phyloP scores from a whole-genome alignment of 2,329 filamentous ascomycete species.

The Zopfia rhizophila region DNA sequence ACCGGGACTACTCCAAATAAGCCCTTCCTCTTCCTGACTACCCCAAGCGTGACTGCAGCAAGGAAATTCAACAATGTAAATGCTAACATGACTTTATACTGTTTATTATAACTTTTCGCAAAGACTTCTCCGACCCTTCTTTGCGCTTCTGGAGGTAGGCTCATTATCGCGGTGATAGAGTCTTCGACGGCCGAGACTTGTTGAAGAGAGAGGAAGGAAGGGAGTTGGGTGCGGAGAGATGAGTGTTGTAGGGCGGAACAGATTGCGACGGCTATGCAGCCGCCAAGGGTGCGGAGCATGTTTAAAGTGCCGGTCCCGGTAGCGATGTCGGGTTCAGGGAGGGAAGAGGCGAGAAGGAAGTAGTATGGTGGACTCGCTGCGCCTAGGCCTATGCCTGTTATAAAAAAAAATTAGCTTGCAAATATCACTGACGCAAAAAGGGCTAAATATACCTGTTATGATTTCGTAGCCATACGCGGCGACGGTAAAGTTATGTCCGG shows the following conservation, averaged over 20 bases:
- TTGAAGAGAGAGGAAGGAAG: constrained; percentile 30
- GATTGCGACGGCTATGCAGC: constrained; percentile 43
- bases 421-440: too few relatives aligned
- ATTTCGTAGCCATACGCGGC: constrained; percentile 42
- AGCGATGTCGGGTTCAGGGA: constrained; percentile 37
- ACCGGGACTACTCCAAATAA: constrained; percentile 33
- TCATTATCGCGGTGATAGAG: constrained; percentile 25
- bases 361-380: constrained; percentile 39
- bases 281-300: constrained; percentile 45
- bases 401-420: too few relatives aligned
- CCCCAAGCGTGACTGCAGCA: constrained; percentile 27
- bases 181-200: constrained; percentile 34
- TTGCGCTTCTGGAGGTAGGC: constrained; percentile 27
- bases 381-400: constrained; percentile 38
- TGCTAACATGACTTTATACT: constrained; percentile 42
- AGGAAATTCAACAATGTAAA: constrained; percentile 39
- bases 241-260: constrained; percentile 42
- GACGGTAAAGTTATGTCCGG: constrained; percentile 24
- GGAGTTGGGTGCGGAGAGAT: constrained; percentile 24
- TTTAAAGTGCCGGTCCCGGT: constrained; percentile 43
- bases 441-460: constrained; percentile 26
- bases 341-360: constrained; percentile 34
- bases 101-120: constrained; percentile 43
- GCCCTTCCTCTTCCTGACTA: constrained; percentile 35
- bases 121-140: constrained; percentile 35